These are phyloP conservation scores for Kazachstania kunashirensis DNA, from an alignment of 805 yeast species.

Conservation along the genomic window DNA sequence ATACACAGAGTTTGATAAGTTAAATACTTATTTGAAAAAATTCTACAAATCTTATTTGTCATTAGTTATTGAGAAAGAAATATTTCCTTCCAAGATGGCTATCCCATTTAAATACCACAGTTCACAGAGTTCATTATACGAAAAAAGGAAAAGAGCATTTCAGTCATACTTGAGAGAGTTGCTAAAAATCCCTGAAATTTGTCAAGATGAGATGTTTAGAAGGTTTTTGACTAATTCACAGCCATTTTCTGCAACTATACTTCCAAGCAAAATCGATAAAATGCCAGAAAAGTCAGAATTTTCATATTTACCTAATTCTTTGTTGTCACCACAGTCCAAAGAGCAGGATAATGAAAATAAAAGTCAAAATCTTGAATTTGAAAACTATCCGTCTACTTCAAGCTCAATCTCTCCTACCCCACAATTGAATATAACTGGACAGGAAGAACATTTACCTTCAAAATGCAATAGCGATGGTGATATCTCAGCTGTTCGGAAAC, in stretches of 20 bases:
- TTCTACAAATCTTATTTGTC: slow-evolving; percentile 27
- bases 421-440: too few species aligned
- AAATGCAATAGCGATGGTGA: too few species aligned
- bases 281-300: too few species aligned
- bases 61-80: slow-evolving; percentile 29
- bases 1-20: slow-evolving; percentile 69
- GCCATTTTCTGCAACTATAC: slow-evolving; percentile 7
- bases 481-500: too few species aligned
- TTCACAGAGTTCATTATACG: slow-evolving; percentile 45
- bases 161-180: slow-evolving; percentile 53
- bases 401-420: too few species aligned
- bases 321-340: too few species aligned
- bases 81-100: slow-evolving; percentile 40
- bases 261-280: too few species aligned
- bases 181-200: slow-evolving; percentile 55
- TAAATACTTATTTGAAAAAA: slow-evolving; percentile 53
- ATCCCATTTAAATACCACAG: slow-evolving; percentile 62
- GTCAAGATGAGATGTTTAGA: slow-evolving; percentile 63
- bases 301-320: too few species aligned
- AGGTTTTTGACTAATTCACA: slow-evolving; percentile 49
- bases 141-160: slow-evolving; percentile 50
- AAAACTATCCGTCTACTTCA: too few species aligned
- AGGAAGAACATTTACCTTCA: too few species aligned
- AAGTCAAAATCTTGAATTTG: too few species aligned
- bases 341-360: too few species aligned